phyloP scores from a whole-genome alignment of 768 basidiomycete genomes.

The Agrocybe pediades region DNA sequence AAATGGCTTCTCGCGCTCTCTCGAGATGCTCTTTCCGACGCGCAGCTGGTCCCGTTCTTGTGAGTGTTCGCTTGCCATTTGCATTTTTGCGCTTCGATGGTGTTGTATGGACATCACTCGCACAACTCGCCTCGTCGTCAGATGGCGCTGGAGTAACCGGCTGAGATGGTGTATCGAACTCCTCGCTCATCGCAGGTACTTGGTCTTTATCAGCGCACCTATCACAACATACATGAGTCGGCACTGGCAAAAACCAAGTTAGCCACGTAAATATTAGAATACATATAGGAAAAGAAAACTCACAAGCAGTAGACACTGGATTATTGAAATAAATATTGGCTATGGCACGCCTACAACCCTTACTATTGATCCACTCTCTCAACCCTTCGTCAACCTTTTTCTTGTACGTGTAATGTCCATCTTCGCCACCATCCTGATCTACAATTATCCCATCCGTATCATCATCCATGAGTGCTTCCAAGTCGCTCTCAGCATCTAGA shows the following conservation, averaged over 20 bases:
- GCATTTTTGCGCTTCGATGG: slow-evolving; percentile 18
- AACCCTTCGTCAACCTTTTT: slow-evolving; percentile 33
- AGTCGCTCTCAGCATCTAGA: too few relatives aligned
- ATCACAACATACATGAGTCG: slow-evolving; percentile 23
- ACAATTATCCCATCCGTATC: slow-evolving; percentile 2
- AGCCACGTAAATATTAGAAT: background rate
- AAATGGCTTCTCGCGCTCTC: slow-evolving; percentile 10
- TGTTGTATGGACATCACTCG: background rate
- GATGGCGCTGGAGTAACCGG: background rate
- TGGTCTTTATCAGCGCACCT: slow-evolving; percentile 6
- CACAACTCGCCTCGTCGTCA: background rate
- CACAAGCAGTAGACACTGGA: slow-evolving; percentile 22
- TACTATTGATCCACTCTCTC: slow-evolving; percentile 27
- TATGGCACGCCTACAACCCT: slow-evolving; percentile 27
- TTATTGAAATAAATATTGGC: slow-evolving; percentile 33
- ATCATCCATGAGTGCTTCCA: too few relatives aligned
- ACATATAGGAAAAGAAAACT: slow-evolving; percentile 8
- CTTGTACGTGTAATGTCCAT: slow-evolving; percentile 20
- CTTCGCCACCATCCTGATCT: slow-evolving; percentile 27
- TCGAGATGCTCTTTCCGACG: slow-evolving; percentile 18
- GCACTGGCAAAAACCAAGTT: slow-evolving; percentile 7
- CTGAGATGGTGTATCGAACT: too few relatives aligned
- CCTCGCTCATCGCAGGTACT: too few relatives aligned
- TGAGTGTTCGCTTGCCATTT: slow-evolving; percentile 24
- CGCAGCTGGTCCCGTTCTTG: background rate